Percentiles rank a stretch among this genome's conserved stretches.
phyloP scores from a whole-genome alignment of 2,329 filamentous ascomycete genomes.

The Dryadomyces quercivorus region DNA sequence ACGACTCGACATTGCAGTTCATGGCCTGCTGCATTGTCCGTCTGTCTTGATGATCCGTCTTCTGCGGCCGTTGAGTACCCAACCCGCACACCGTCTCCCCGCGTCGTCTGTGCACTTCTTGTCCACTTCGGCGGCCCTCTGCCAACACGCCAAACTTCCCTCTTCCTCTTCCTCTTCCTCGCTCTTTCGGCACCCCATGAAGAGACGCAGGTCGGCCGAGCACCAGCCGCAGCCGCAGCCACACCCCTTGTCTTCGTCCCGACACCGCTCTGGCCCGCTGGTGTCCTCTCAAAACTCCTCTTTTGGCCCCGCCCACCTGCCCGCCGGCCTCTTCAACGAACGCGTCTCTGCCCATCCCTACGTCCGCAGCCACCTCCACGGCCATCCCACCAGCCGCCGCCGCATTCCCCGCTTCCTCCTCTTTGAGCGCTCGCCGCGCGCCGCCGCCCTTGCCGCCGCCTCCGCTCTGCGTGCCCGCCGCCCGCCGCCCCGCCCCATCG shows the following conservation, averaged over 20 bases:
- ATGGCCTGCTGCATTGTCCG: not conserved
- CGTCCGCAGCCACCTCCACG: not conserved
- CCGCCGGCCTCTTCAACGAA: not conserved
- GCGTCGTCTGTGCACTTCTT: too few relatives aligned
- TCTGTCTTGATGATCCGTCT: not conserved
- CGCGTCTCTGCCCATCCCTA: not conserved
- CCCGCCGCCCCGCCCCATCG: not conserved
- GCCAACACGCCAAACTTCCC: too few relatives aligned
- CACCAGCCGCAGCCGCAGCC: too few relatives aligned
- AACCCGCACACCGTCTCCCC: not conserved
- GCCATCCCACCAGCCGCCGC: not conserved
- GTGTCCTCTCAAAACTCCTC: too few relatives aligned
- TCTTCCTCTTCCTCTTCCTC: not conserved
- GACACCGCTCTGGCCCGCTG: too few relatives aligned
- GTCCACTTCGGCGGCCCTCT: too few relatives aligned
- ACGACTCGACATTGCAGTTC: too few relatives aligned
- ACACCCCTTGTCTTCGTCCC: too few relatives aligned
- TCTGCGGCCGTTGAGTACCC: not conserved
- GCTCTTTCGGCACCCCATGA: too few relatives aligned
- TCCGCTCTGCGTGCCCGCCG: too few relatives aligned
- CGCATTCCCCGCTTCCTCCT: constrained; percentile 4
- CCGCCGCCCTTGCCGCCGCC: not conserved
- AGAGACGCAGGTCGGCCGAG: too few relatives aligned
- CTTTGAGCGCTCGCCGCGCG: not conserved
- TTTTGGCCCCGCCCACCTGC: too few relatives aligned